Base-by-base conservation (phyloP, 2,329 filamentous ascomycete genomes). In the Dactylellina haptotyla region DNA sequence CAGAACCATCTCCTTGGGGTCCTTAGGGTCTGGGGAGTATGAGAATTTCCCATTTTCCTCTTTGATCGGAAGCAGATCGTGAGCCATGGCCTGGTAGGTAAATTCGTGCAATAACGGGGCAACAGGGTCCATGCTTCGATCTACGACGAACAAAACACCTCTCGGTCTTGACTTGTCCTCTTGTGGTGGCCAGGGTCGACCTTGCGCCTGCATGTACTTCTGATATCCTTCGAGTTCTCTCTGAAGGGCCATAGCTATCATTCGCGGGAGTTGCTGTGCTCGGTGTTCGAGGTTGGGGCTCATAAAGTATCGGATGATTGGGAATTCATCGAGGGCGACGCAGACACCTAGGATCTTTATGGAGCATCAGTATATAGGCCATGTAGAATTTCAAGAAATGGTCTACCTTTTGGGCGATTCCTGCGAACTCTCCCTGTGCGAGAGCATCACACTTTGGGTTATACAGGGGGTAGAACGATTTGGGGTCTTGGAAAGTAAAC, bases 31-130 rank as follows among this genome's bases (percentile, higher is more conserved):
- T 1, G 86, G 84, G 58, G 93, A 93, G 80, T 93, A 99, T 0
- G 90, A 92, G 8, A 96, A 86, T 80, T 95, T 97, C 12, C 69
- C 69, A 76, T 97, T 93, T 23, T 87, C 89, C 61, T 98, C 95
- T 78, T 90, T 89, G 79, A 99, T 92, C 0, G 90, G 90, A 28
- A 99, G 83, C 6, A 99, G 84, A 79, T 99, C 95, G 80, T 97
- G 92, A 2, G 92, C 94, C 94, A 99, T 98, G 56, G 95, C 93
- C 81, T 99, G 95, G 80, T 98, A 99, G 10, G 95, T 97, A 80
- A 99, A 97, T 79, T 99, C 95, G 81, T 99, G 95, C 2, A 98
- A 80, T 9, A 98, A 82, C 0, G 95, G 95, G 0, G 94, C 89
- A 82, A 90, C 88, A 2, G 97, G 82, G 80, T 99, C 95, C 90